A percentile compares a stretch with the other conserved stretches of the same genome.
Evolutionary conservation across 495 filamentous ascomycete species (phyloP).

Genomic region (Aspergillus steynii): DNA sequence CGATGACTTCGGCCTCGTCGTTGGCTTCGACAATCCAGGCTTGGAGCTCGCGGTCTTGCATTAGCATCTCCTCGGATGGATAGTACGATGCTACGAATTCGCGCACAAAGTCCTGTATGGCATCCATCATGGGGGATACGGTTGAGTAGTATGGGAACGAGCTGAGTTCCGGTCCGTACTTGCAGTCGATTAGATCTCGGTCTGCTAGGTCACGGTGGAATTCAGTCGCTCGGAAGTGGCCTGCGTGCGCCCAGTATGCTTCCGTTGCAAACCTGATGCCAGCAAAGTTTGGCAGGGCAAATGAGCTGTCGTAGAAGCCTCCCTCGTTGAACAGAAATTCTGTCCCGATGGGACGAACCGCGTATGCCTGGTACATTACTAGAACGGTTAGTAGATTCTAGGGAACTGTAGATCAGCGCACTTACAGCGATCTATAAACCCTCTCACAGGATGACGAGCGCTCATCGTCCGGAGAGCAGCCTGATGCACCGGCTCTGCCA

Average conservation of each 20-base stretch:
- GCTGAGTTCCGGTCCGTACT: not conserved
- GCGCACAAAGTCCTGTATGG: conserved; percentile 4
- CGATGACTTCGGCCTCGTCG: conserved; percentile 2
- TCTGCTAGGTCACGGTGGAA: conserved; percentile 3
- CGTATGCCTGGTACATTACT: conserved; percentile 13
- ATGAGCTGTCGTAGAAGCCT: conserved; percentile 11
- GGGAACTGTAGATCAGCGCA: not conserved
- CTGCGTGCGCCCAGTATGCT: conserved; percentile 9
- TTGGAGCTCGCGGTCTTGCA: not conserved
- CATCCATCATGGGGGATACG: not conserved
- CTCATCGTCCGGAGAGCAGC: conserved; percentile 7
- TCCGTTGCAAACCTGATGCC: conserved; percentile 4
- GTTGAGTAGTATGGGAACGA: conserved; percentile 6
- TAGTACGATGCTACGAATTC: conserved; percentile 3
- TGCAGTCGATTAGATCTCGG: conserved; percentile 3
- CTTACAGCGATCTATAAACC: conserved; percentile 5
- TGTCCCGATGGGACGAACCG: conserved; percentile 4
- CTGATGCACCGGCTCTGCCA: conserved; percentile 10
- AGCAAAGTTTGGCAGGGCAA: conserved; percentile 6
- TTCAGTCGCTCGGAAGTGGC: conserved; percentile 5
- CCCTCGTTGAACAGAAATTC: conserved; percentile 13
- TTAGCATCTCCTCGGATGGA: not conserved
- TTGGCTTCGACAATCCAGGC: conserved; percentile 6
- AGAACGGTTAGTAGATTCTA: not conserved
- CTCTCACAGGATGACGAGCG: conserved; percentile 3